Evolutionary conservation across 257 asterid genomes (phyloP), one percentile per base, ranked within the genome.

Genomic region (Thymus quinquecostatus): DNA sequence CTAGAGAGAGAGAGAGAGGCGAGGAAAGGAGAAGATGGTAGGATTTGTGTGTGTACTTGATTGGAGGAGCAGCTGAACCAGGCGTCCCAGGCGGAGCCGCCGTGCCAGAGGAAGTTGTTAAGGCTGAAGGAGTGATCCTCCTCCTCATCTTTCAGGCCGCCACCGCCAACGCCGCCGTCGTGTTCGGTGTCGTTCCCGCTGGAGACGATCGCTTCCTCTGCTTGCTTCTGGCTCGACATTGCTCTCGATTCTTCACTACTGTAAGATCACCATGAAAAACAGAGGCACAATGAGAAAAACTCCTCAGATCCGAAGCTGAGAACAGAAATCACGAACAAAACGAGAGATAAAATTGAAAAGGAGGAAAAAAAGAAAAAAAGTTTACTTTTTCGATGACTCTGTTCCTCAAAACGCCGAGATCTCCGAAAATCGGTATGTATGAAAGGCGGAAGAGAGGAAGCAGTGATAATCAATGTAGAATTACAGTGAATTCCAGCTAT

Each of bases 41-140:
- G 21, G 21, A 21, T 21, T 21, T 21, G 21, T 21, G 21, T 0
- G 21, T 21, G 21, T 21, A 21, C 97, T 82, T 91, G 97, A 74
- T 91, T 91, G 32, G 97, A 91, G 8, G 97, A 89, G 68, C 97
- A 91, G 56, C 97, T 89, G 83, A 91, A 91, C 97, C 97, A 91
- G 66, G 97, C 97, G 68, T 91, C 97, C 80, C 83, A 89, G 58
- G 82, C 89, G 66, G 97, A 89, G 74, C 97, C 97, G 29, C 97
- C 97, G 81, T 91, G 92, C 97, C 97, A 91, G 64, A 91, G 84
- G 45, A 87, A 12, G 79, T 65, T 86, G 32, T 81, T 84, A 75
- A 86, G 65, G 76, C 82, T 75, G 62, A 75, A 72, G 55, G 62
- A 44, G 2, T 82, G 8, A 1, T 82, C 77, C 1, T 84, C 83